phyloP scores from a whole-genome alignment of 495 filamentous ascomycete genomes.

The Penicillium longicatenatum region DNA sequence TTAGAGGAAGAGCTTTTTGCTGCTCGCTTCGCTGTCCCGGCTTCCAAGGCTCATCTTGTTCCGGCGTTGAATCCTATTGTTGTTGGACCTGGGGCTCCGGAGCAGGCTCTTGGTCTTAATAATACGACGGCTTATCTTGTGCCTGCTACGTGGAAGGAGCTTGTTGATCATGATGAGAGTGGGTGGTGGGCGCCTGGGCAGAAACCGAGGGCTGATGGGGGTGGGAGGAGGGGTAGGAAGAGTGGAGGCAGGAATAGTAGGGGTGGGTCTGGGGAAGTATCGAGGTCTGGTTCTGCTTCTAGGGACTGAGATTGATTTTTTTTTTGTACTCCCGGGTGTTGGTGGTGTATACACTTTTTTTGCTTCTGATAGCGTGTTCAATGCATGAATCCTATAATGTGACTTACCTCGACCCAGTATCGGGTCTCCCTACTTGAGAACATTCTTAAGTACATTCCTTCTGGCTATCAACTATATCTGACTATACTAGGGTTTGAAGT shows the following conservation, averaged over 20 bases:
- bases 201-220: conserved; percentile 3
- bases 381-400: no score
- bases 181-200: conserved; percentile 23
- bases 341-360: no score
- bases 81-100: conserved; percentile 2
- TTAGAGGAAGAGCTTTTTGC: conserved; percentile 34
- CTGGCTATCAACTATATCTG: no score
- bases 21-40: conserved; percentile 31
- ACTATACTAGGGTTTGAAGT: no score
- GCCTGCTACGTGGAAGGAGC: conserved; percentile 16
- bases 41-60: conserved; percentile 11
- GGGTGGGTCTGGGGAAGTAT: neutral
- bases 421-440: no score
- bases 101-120: conserved; percentile 8
- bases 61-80: neutral
- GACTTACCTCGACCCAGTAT: no score
- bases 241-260: conserved; percentile 12
- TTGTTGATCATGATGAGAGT: conserved; percentile 18
- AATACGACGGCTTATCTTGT: conserved; percentile 17
- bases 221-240: neutral
- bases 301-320: neutral
- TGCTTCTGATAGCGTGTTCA: no score
- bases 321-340: no score
- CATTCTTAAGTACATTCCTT: no score
- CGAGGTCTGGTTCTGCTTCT: neutral